Base-by-base conservation (phyloP, 2,329 filamentous ascomycete genomes). In the Pestalotiopsis sp. region DNA sequence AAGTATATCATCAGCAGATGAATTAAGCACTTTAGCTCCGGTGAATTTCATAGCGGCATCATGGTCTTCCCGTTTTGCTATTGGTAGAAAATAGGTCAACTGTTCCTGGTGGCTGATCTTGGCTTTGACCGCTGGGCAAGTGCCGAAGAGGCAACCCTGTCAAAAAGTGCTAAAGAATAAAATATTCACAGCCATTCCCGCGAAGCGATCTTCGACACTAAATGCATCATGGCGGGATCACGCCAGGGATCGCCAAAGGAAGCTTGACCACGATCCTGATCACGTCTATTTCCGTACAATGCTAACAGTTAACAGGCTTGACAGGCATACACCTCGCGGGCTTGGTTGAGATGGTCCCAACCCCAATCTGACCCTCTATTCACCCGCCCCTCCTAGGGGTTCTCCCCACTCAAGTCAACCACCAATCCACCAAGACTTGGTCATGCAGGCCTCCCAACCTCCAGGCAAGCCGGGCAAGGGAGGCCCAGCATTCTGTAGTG, bases 101-200 rank as follows among this genome's bases (percentile, higher is more conserved):
- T 61, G 58, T 39, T 20, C 58, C 58, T 61, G 58, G 58, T 61
- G 58, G 58, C 58, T 39, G 58, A 39, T 38, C 26, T 61, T 61
- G 30, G 58, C 24, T 61, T 26, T 20, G 30, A 13, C 24, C 26
- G 30, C 26, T 61, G 58, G 26, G 14, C 26, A 61, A 61, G 11
- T 61, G 58, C 58, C 58, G 58, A 61, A 20, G 35, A 39, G 44
- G 44, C 44, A 52, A 52, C 44, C 44, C 44, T 52, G 17, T n/a
- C 14, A 52, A 20, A 5, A 5, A n/a, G 44, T n/a, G 44, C 44
- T n/a, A 22, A 52, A 52, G 44, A 52, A 10, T 9, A 52, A 52
- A 52, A 22, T 6, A 20, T n/a, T 52, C 17, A 52, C 17, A 52
- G 44, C 44, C 30, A n/a, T 52, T 52, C 44, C 44, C 44, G 44